These are phyloP conservation scores for Sclerotinia borealis DNA, from an alignment of 2,329 filamentous ascomycete genomes.

Conservation along the genomic window DNA sequence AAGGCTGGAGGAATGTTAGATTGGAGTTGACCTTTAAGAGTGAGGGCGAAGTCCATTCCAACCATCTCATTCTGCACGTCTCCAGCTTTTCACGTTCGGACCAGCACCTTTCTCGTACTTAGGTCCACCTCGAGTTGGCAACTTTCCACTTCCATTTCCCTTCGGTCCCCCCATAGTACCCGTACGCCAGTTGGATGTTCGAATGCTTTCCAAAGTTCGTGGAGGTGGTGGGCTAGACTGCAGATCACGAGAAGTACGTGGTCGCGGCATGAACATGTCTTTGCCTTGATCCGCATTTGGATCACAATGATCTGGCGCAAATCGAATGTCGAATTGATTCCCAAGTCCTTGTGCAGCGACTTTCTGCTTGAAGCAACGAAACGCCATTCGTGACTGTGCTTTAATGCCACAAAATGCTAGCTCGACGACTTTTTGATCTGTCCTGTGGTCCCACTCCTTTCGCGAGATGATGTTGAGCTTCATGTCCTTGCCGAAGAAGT, in stretches of 20 bases:
- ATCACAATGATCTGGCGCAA: slow-evolving; percentile 15
- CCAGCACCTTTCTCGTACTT: background rate
- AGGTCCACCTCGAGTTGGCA: background rate
- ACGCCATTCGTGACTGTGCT: slow-evolving; percentile 10
- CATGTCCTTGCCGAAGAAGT: slow-evolving; percentile 14
- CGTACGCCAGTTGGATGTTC: background rate
- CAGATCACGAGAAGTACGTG: background rate
- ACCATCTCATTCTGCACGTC: background rate
- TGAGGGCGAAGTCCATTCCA: no score
- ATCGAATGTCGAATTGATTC: slow-evolving; percentile 7
- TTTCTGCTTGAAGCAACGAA: slow-evolving; percentile 8
- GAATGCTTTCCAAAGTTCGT: background rate
- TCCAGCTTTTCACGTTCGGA: background rate
- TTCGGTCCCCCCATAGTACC: no score
- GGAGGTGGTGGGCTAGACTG: background rate
- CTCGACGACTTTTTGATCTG: slow-evolving; percentile 1
- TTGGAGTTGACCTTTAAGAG: no score
- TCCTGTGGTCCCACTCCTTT: background rate
- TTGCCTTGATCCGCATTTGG: background rate
- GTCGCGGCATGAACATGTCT: slow-evolving; percentile 1
- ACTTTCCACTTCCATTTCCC: background rate
- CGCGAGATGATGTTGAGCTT: slow-evolving; percentile 10
- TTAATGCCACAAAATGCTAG: slow-evolving; percentile 9
- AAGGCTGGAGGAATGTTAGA: no score
- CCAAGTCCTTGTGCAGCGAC: background rate